A percentile compares a stretch with the other conserved stretches of the same genome.
Evolutionary conservation across 768 basidiomycete species (phyloP).

Genomic region (Trametes cingulata): DNA sequence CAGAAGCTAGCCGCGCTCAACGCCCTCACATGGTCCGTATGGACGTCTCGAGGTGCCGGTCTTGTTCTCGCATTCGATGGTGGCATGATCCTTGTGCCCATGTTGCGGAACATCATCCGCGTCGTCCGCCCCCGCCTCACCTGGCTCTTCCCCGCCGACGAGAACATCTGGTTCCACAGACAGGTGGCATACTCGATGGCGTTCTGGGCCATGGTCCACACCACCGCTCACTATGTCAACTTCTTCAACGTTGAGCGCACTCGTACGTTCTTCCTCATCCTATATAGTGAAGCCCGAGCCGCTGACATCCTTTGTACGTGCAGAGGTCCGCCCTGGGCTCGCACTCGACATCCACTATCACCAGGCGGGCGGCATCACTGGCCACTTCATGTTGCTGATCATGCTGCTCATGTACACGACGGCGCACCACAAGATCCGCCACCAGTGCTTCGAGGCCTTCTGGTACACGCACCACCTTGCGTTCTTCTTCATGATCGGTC

Average conservation of each 20-base stretch:
- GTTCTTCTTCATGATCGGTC: constrained; percentile 90
- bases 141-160: constrained; percentile 90
- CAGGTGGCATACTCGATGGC: constrained; percentile 94
- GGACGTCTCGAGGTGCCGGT: constrained; percentile 89
- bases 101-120: constrained; percentile 87
- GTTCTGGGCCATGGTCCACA: constrained; percentile 91
- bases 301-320: background rate
- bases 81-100: constrained; percentile 82
- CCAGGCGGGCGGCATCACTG: constrained; percentile 89
- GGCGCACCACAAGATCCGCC: constrained; percentile 84
- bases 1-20: constrained; percentile 72
- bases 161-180: constrained; percentile 95
- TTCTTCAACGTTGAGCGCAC: constrained; percentile 89
- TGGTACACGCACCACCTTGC: constrained; percentile 97
- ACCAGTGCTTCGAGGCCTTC: constrained; percentile 92
- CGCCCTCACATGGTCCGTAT: constrained; percentile 78
- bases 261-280: constrained; percentile 49
- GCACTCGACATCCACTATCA: constrained; percentile 88
- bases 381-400: constrained; percentile 92
- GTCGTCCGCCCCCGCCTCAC: constrained; percentile 75
- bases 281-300: background rate
- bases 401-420: constrained; percentile 94
- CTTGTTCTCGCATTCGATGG: constrained; percentile 88
- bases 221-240: constrained; percentile 92
- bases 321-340: constrained; percentile 77